Base-by-base conservation (phyloP, 352 stramenopile species). In the Globisporangium spinosum region DNA sequence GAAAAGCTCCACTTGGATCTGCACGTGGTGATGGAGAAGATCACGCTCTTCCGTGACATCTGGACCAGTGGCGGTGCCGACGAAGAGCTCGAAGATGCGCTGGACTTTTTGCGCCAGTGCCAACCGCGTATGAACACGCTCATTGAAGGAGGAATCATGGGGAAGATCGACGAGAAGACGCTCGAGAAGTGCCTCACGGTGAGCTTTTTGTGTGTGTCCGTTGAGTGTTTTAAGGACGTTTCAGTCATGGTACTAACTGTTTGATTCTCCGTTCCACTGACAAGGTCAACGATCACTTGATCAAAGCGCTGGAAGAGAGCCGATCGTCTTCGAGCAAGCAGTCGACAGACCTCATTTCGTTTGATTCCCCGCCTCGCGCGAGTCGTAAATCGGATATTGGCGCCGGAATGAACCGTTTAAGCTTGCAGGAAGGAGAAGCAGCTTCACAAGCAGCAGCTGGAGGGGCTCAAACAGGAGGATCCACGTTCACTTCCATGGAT, bases 41-140 rank as follows among this genome's bases (percentile, higher is more conserved):
- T 91, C 34, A 70, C 79, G 38, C 56, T 73, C 10, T 76, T 89
- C 32, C 77, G 75, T 15, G 75, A 87, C 23, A 35, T 92, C 0
- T 69, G 78, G n/a, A 64, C 68, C 2, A 47, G 65, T 5, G 78
- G 72, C 23, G 65, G 72, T 17, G 67, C 69, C 8, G 69, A 63
- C 13, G 83, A 90, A 22, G 71, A 80, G 34, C 68, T 89, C 20
- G 88, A 95, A 27, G 80, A 95, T 40, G 76, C 84, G 13, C 62
- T 93, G 49, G 88, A 95, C 67, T 95, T 95, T 62, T 64, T 95
- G 54, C 84, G 77, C 1, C 88, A 95, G 67, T 95, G 88, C 67
- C 84, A 92, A 62, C 88, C 86, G 6, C 85, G 88, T 55, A 95
- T 95, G 85, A 95, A 95, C 70, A 90, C 86, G 53, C 71, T 95